Percentiles rank a stretch among this genome's conserved stretches.
Evolutionary conservation across 2,329 filamentous ascomycete species (phyloP).

Genomic region (Nemania abortiva): DNA sequence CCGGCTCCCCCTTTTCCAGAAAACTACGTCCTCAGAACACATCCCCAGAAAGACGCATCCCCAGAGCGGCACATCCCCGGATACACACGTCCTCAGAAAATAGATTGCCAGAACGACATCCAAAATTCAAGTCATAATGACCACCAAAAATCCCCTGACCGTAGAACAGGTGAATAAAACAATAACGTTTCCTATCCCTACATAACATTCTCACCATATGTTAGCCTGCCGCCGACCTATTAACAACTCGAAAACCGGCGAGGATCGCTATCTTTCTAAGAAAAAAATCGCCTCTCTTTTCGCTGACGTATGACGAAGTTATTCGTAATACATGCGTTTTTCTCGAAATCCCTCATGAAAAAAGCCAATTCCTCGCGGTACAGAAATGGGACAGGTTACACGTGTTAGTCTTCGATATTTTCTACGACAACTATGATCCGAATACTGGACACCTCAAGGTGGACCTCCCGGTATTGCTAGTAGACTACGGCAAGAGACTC

Average conservation of each 20-base stretch:
- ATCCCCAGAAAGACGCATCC: too few relatives aligned
- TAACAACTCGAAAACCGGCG: constrained; percentile 20
- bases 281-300: constrained; percentile 31
- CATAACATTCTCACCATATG: constrained; percentile 18
- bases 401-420: constrained; percentile 26
- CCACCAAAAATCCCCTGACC: constrained; percentile 20
- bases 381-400: constrained; percentile 23
- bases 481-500: constrained; percentile 28
- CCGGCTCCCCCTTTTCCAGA: too few relatives aligned
- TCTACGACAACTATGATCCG: constrained; percentile 23
- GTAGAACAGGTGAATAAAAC: constrained; percentile 24
- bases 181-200: constrained; percentile 14
- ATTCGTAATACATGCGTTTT: constrained; percentile 14
- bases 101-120: too few relatives aligned
- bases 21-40: too few relatives aligned
- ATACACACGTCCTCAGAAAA: too few relatives aligned
- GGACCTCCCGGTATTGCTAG: constrained; percentile 29
- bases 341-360: constrained; percentile 21
- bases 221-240: constrained; percentile 20
- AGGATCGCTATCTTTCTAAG: constrained; percentile 29
- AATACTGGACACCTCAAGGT: constrained; percentile 27
- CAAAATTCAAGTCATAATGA: constrained; percentile 10
- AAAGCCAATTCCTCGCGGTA: constrained; percentile 29
- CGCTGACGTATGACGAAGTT: constrained; percentile 14
- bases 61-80: too few relatives aligned